Percentiles rank a stretch among this genome's conserved stretches.
These are phyloP conservation scores for Tinospora cordifolia DNA, from an alignment of 164 flowering plant genomes.

Conservation along the genomic window DNA sequence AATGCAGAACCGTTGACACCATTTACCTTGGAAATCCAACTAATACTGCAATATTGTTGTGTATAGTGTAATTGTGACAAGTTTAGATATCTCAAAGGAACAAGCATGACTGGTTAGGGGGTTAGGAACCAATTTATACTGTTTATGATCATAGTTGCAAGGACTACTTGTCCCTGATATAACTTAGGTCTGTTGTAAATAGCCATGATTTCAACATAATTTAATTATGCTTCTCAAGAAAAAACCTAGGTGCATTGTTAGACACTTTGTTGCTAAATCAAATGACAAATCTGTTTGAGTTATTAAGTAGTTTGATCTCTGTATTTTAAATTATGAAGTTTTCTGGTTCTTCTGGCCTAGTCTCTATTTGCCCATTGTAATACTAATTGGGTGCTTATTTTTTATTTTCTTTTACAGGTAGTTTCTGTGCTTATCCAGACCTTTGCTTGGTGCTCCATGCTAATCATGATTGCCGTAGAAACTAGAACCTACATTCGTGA, in stretches of 20 bases:
- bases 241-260: not conserved
- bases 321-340: not conserved
- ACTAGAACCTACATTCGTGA: constrained; percentile 72
- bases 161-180: too few species aligned
- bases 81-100: not conserved
- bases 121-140: too few species aligned
- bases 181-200: too few species aligned
- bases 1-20: not conserved
- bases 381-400: not conserved
- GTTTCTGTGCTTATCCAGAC: constrained; percentile 57
- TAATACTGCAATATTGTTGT: not conserved
- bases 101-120: too few species aligned
- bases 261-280: not conserved
- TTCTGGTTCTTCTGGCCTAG: not conserved
- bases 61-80: not conserved
- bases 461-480: constrained; percentile 64
- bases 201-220: too few species aligned
- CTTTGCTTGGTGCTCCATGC: constrained; percentile 70
- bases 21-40: not conserved
- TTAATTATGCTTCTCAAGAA: too few species aligned
- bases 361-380: not conserved
- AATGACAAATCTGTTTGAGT: not conserved
- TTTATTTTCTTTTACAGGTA: constrained; percentile 31
- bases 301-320: not conserved
- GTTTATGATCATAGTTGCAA: too few species aligned